Evolutionary conservation across 2,329 filamentous ascomycete genomes (phyloP).

Genomic region (Capronia coronata): DNA sequence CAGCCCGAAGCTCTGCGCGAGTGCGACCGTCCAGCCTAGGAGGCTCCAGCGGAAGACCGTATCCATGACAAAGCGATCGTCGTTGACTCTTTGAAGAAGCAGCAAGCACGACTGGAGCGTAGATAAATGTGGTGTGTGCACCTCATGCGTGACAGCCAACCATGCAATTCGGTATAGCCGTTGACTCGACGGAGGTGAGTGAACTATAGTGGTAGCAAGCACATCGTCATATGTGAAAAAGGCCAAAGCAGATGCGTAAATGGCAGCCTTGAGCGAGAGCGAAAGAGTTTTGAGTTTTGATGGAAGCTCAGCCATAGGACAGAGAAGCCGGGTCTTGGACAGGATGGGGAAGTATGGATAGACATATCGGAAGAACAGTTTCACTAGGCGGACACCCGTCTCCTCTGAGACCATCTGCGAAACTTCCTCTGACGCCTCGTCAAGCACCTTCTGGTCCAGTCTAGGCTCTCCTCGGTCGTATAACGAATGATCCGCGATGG

Average conservation of each 20-base stretch:
- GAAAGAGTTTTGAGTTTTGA: constrained; percentile 1
- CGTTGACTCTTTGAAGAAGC: constrained; percentile 8
- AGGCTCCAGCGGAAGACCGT: constrained; percentile 13
- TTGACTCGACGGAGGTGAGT: constrained; percentile 10
- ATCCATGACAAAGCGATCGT: constrained; percentile 7
- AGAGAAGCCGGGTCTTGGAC: constrained; percentile 1
- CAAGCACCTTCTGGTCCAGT: constrained; percentile 3
- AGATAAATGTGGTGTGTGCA: constrained; percentile 9
- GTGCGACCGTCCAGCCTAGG: constrained; percentile 5
- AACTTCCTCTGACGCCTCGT: constrained; percentile 4
- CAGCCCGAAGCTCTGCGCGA: constrained; percentile 12
- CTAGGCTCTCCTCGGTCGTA: constrained; percentile 10
- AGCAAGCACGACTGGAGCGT: constrained; percentile 12
- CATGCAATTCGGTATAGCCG: constrained; percentile 13
- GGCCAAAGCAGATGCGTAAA: constrained; percentile 33
- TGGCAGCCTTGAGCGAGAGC: constrained; percentile 30
- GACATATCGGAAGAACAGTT: constrained; percentile 11
- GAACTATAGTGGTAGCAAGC: constrained; percentile 4
- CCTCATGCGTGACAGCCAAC: constrained; percentile 8
- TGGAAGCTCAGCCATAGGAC: constrained; percentile 5
- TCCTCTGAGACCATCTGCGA: constrained; percentile 4
- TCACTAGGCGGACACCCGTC: constrained; percentile 2
- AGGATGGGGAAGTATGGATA: constrained; percentile 14
- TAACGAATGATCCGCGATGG: constrained; percentile 6
- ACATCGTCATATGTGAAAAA: constrained; percentile 32